These are phyloP conservation scores for Leishmania turanica DNA, from an alignment of 208 protist species.

Conservation along the genomic window DNA sequence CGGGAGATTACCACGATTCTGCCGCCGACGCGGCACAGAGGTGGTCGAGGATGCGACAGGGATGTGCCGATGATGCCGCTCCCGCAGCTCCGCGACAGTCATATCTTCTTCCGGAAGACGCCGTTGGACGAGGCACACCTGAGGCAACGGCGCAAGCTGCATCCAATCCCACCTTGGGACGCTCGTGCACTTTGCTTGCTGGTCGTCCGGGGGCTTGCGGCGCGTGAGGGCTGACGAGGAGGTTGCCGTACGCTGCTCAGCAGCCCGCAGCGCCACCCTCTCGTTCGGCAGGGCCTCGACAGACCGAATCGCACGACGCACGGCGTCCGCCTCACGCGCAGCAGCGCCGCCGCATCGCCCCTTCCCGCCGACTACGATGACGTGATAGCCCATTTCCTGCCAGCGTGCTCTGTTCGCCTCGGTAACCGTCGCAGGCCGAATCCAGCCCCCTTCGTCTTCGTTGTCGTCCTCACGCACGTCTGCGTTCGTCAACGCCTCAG, in stretches of 20 bases:
- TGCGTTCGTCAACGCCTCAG: background rate
- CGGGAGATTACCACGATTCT: background rate
- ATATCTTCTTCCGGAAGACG: slow-evolving; percentile 30
- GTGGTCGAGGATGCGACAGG: background rate
- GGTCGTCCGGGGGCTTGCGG: background rate
- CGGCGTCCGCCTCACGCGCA: background rate
- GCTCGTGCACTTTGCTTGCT: background rate
- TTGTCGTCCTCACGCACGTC: background rate
- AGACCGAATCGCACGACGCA: slow-evolving; percentile 8
- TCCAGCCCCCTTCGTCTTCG: slow-evolving; percentile 7
- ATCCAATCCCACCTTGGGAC: slow-evolving; percentile 32
- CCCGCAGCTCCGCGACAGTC: slow-evolving; percentile 17
- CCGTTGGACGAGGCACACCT: slow-evolving; percentile 68
- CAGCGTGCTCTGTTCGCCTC: slow-evolving; percentile 40
- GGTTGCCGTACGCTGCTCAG: background rate
- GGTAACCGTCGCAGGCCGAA: slow-evolving; percentile 15
- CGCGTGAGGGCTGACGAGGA: background rate
- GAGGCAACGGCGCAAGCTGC: slow-evolving; percentile 50
- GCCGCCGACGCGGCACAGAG: background rate
- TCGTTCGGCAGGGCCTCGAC: background rate
- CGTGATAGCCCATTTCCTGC: slow-evolving; percentile 81
- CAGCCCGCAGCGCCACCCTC: background rate
- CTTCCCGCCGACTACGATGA: slow-evolving; percentile 54
- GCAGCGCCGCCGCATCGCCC: background rate
- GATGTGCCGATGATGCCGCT: background rate